Conservation (phyloP, 2,329 filamentous ascomycete species). For the Lomentospora prolificans region DNA sequence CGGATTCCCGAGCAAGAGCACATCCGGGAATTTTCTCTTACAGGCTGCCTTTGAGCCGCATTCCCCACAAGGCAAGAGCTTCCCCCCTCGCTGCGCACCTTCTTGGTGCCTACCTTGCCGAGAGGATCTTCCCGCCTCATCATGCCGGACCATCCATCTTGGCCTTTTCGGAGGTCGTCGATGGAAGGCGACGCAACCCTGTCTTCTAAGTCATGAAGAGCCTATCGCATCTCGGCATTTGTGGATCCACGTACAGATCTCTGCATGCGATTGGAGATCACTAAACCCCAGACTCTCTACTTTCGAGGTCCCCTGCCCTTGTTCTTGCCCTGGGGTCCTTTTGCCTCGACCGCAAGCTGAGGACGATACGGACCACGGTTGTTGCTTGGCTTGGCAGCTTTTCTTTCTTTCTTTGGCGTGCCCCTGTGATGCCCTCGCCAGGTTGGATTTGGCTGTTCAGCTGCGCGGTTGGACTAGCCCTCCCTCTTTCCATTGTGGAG, state of each 20-base stretch:
- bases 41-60: not conserved
- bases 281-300: not conserved
- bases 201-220: not conserved
- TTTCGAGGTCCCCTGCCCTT: not conserved
- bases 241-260: not conserved
- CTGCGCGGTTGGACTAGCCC: too few species aligned
- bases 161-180: not conserved
- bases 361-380: not conserved
- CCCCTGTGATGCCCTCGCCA: not conserved
- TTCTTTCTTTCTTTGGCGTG: not conserved
- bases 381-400: not conserved
- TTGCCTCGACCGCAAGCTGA: not conserved
- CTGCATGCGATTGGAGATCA: not conserved
- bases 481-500: too few species aligned
- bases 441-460: not conserved
- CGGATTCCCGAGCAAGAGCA: not conserved
- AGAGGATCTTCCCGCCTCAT: not conserved
- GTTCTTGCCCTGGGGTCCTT: not conserved
- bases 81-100: too few species aligned
- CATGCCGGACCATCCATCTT: not conserved
- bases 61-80: too few species aligned
- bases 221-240: constrained; percentile 3
- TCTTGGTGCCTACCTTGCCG: not conserved
- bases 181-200: not conserved
- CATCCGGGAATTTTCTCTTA: not conserved